Evolutionary conservation across 2,329 filamentous ascomycete genomes (phyloP).

Genomic region (Fusarium austroafricanum): DNA sequence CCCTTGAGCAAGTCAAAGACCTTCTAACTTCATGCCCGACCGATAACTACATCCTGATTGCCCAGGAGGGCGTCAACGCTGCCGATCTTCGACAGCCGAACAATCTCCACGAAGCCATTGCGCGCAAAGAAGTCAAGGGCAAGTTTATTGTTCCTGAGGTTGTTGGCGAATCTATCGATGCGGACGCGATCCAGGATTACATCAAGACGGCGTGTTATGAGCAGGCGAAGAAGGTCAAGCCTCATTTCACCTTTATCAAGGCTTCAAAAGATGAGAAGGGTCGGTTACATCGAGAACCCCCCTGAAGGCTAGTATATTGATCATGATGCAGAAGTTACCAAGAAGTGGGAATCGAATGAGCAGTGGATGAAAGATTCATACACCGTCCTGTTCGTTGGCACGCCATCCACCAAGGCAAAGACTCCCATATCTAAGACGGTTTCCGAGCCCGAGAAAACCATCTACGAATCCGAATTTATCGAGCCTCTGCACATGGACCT

Average conservation of each 20-base stretch:
- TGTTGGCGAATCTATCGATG: conserved; percentile 60
- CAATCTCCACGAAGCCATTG: conserved; percentile 60
- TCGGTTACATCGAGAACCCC: conserved; percentile 45
- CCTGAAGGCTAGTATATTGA: conserved; percentile 2
- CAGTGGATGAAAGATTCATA: conserved; percentile 60
- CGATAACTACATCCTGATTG: conserved; percentile 79
- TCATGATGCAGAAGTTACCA: conserved; percentile 11
- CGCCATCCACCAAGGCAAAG: conserved; percentile 54
- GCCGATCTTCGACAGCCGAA: conserved; percentile 70
- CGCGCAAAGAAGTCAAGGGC: conserved; percentile 51
- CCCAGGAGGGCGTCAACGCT: conserved; percentile 79
- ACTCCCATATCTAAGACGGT: conserved; percentile 14
- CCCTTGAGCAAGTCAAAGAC: conserved; percentile 57
- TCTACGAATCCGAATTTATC: conserved; percentile 74
- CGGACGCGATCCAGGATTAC: conserved; percentile 55
- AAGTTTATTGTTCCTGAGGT: conserved; percentile 68
- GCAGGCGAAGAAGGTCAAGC: conserved; percentile 51
- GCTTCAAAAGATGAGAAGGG: conserved; percentile 59
- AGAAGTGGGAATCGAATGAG: conserved; percentile 20
- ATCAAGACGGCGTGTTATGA: conserved; percentile 61
- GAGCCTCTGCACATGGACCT: conserved; percentile 76
- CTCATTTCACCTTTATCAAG: conserved; percentile 57
- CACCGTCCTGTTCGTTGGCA: conserved; percentile 81
- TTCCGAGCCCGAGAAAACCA: conserved; percentile 50
- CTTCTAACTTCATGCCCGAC: conserved; percentile 77